Evolutionary conservation across 345 rosid genomes (phyloP).

Genomic region (Rhodomyrtus tomentosa): DNA sequence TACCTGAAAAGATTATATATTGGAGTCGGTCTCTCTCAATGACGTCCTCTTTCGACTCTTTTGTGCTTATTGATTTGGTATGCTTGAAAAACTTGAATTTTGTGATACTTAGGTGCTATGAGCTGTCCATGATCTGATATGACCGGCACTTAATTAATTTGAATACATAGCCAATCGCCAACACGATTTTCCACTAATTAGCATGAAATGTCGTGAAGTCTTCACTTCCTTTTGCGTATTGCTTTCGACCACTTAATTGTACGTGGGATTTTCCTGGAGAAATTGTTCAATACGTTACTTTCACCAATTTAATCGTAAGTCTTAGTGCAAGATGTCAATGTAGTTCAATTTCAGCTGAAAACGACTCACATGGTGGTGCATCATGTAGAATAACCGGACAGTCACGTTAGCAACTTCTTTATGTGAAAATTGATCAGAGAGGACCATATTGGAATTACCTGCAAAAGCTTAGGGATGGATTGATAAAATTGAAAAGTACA

Average conservation of each 20-base stretch:
- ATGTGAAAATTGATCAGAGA: accelerated
- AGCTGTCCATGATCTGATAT: not conserved
- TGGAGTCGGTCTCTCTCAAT: not conserved
- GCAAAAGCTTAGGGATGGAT: not conserved
- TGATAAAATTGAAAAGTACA: not conserved
- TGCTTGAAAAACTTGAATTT: not conserved
- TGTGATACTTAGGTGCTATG: not conserved
- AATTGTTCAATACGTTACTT: not conserved
- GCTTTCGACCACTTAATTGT: not conserved
- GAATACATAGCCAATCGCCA: not conserved
- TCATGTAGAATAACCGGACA: accelerated
- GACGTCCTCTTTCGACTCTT: not conserved
- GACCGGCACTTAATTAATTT: not conserved
- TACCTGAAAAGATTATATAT: not conserved
- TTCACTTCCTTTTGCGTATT: not conserved
- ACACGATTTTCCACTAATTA: not conserved
- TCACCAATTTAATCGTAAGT: not conserved
- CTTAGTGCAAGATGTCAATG: not conserved
- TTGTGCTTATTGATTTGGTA: not conserved
- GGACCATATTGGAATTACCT: accelerated
- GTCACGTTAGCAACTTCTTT: accelerated
- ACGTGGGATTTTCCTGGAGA: not conserved
- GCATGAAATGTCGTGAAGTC: not conserved
- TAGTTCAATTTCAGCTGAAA: not conserved
- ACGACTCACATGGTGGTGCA: accelerated